Base-by-base conservation (phyloP, 2,329 filamentous ascomycete genomes). In the Hansfordia pulvinata region DNA sequence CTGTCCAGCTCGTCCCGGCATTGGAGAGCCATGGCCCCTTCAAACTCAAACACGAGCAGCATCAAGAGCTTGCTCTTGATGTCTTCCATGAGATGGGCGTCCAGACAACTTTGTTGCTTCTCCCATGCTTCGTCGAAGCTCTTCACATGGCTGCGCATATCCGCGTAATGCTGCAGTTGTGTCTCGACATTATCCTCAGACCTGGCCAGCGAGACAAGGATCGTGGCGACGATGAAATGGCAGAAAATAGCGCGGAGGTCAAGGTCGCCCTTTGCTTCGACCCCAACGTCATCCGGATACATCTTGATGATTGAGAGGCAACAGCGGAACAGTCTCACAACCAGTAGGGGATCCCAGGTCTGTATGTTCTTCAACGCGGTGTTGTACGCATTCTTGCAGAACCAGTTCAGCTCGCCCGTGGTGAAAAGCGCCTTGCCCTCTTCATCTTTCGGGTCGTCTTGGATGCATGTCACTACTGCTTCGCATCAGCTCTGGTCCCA, bases 301-400 rank as follows among this genome's bases (percentile, higher is more conserved):
- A 56, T 49, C 8, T 51, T 38, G n/a, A 62, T 60, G 17, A 78
- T 63, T 1, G 42, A 44, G 19, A 72, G 52, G 32, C 67, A 75
- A 16, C 56, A 54, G 4, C 44, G 47, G 25, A 76, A 51, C 14
- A 93, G 60, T 4, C 66, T 57, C 4, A 75, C 43, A 1, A 76
- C 56, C 25, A 61, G 49, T 5, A 48, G 44, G 2, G 74, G 58
- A 14, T 64, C 46, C 60, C 77, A 76, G 1, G 31, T 35, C 3
- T 65, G 56, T 2, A 62, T 59, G 36, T 76, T 60, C 33, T 73
- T 70, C 4, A 88, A 50, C 0, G 74, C 76, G 6, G 85, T 48
- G 37, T 90, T 92, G 55, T 92, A 93, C 2, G 78, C 66, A 35
- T 81, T 88, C 35, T 76, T 76, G 19, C 76, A 77, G 45, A 93